Evolutionary conservation across 2,329 filamentous ascomycete genomes (phyloP), one percentile per base, ranked within the genome.

Genomic region (Apiospora arundinis): DNA sequence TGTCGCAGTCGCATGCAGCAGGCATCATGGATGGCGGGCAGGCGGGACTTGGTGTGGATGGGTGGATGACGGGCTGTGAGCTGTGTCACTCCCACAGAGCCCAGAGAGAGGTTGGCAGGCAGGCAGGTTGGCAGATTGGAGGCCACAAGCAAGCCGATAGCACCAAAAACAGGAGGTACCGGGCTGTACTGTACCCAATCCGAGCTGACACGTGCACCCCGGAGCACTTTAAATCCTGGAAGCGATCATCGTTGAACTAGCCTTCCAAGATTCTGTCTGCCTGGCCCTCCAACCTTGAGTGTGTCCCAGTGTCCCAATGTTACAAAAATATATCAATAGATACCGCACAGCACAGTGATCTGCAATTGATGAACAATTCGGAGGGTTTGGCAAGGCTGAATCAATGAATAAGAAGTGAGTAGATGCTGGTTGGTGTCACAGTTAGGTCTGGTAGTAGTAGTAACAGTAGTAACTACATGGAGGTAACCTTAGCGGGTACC

Each of bases 21-120:
- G 68, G 71, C 71, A 72, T 67, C 46, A 71, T 71, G 70, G 67
- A 68, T 69, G 70, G 32, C 28, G 56, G 56, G 32, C 28, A 21
- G 25, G 52, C 16, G 48, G 45, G 45, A 48, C n/a, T 18, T 32
- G 28, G 52, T 60, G 52, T 60, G 52, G 52, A 60, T 60, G 52
- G 52, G 52, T 60, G 52, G 52, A 37, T 60, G 52, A 37, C 52
- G 52, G 52, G 52, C 52, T 60, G 52, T 60, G 45, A n/a, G 45
- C 45, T 48, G 56, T 63, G 56, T 63, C 56, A 63, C 56, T 63
- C 56, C 32, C 52, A 60, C 37, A 44, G 12, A 16, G 42, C 12
- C 12, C 1, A 14, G 1, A 14, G 52, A 60, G 32, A 32, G 32
- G 32, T 6, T 4, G 32, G 6, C 28, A 66, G 60, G 32, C 32